phyloP scores from a whole-genome alignment of 768 basidiomycete species.

The Sarcodon aspratus region DNA sequence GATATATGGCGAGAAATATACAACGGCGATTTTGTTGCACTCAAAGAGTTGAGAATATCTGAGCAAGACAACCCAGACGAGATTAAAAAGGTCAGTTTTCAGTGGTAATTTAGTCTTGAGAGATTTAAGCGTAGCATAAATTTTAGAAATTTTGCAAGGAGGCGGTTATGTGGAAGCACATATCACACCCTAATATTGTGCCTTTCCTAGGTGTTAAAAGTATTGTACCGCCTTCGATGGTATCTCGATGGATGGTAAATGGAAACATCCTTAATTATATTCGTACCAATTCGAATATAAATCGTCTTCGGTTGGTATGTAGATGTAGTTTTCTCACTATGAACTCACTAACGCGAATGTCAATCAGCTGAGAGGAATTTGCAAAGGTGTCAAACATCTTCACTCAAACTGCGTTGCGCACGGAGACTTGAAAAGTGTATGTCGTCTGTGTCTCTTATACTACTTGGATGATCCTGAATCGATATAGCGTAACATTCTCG shows the following conservation, averaged over 20 bases:
- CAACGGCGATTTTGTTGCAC: background rate
- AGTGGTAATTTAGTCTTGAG: background rate
- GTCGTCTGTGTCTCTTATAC: too few species aligned
- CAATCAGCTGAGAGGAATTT: too few species aligned
- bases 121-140: background rate
- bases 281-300: background rate
- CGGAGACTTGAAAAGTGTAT: too few species aligned
- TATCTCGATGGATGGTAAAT: conserved; percentile 3
- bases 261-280: conserved; percentile 1
- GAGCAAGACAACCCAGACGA: background rate
- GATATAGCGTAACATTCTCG: too few species aligned
- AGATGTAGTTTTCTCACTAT: background rate
- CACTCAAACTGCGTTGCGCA: too few species aligned
- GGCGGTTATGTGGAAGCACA: background rate
- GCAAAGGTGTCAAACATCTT: too few species aligned
- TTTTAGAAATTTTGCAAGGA: background rate
- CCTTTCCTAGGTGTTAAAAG: background rate
- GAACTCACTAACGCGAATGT: too few species aligned
- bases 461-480: too few species aligned
- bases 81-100: conserved; percentile 2
- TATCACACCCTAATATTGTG: background rate
- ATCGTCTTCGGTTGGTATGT: background rate
- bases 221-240: background rate
- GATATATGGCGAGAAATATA: conserved; percentile 5
- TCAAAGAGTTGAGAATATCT: background rate